These are phyloP conservation scores for Euphorbia celastroides DNA, from an alignment of 441 rosid species.

Conservation along the genomic window DNA sequence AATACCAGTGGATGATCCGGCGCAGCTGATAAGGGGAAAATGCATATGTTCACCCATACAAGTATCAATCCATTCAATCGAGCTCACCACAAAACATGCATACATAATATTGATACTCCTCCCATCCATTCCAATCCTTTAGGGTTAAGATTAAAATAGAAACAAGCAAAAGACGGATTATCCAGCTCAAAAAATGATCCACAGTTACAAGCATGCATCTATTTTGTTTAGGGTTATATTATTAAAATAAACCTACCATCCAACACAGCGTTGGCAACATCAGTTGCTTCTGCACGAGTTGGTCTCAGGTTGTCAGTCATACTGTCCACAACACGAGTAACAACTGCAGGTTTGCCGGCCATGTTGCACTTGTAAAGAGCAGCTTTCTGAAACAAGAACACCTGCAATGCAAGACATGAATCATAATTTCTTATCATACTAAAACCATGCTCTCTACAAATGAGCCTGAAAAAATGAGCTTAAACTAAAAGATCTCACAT, in stretches of 20 bases:
- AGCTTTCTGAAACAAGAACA: conserved; percentile 91
- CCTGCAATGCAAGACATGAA: conserved; percentile 39
- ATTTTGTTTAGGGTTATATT: not conserved
- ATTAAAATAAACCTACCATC: conserved; percentile 50
- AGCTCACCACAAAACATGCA: not conserved
- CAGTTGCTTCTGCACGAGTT: conserved; percentile 99
- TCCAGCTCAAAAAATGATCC: not conserved
- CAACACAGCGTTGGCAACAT: conserved; percentile 97
- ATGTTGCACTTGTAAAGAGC: conserved; percentile 98
- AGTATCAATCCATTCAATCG: not conserved
- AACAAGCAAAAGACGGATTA: not conserved
- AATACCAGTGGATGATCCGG: not conserved
- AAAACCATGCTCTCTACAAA: too few relatives aligned
- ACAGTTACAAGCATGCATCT: not conserved
- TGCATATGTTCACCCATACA: too few relatives aligned
- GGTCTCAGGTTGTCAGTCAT: conserved; percentile 97
- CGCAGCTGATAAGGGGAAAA: not conserved
- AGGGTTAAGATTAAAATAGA: not conserved
- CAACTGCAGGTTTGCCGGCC: conserved; percentile 97
- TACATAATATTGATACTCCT: not conserved
- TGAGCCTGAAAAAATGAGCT: not conserved
- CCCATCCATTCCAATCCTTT: not conserved
- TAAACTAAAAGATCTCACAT: not conserved
- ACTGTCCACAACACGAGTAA: conserved; percentile 98
- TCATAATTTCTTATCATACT: not conserved